Evolutionary conservation across 164 flowering plant species (phyloP).

Genomic region (Euptelea pleiosperma): DNA sequence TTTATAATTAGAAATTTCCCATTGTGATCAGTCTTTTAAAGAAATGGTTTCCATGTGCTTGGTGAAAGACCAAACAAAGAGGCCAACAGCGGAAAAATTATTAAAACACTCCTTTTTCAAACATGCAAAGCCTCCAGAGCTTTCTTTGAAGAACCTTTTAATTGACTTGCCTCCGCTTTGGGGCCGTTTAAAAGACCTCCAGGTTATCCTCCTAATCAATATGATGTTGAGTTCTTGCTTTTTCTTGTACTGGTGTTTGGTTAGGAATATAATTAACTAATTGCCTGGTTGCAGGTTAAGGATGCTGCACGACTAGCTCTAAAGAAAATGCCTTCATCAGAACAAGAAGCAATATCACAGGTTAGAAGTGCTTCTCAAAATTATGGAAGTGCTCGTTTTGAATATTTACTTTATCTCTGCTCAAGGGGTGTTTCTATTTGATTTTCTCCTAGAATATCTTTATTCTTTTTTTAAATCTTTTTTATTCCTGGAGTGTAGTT

Average conservation of each 20-base stretch:
- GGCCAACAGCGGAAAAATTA: conserved; percentile 93
- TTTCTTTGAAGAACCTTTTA: conserved; percentile 70
- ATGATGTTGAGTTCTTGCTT: conserved; percentile 3
- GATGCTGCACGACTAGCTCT: conserved; percentile 96
- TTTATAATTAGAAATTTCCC: conserved; percentile 57
- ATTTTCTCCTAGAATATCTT: too few species aligned
- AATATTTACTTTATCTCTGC: background rate
- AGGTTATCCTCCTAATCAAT: conserved; percentile 45
- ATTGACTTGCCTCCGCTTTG: conserved; percentile 89
- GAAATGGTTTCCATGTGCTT: conserved; percentile 99
- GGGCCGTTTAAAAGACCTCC: conserved; percentile 91
- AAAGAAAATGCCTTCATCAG: conserved; percentile 94
- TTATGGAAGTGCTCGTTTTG: background rate
- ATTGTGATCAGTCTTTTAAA: conserved; percentile 91
- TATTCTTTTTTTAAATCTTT: too few species aligned
- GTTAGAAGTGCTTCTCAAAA: conserved; percentile 34
- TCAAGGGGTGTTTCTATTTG: too few species aligned
- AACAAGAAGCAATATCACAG: conserved; percentile 97
- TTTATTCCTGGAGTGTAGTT: too few species aligned
- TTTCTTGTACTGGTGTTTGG: background rate
- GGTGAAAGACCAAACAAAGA: conserved; percentile 98
- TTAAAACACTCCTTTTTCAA: conserved; percentile 91
- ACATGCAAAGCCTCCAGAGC: conserved; percentile 82
- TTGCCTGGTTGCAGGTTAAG: conserved; percentile 57
- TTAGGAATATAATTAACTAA: conserved; percentile 3